phyloP scores from a whole-genome alignment of 257 asterid species.

The Henckelia pumila region DNA sequence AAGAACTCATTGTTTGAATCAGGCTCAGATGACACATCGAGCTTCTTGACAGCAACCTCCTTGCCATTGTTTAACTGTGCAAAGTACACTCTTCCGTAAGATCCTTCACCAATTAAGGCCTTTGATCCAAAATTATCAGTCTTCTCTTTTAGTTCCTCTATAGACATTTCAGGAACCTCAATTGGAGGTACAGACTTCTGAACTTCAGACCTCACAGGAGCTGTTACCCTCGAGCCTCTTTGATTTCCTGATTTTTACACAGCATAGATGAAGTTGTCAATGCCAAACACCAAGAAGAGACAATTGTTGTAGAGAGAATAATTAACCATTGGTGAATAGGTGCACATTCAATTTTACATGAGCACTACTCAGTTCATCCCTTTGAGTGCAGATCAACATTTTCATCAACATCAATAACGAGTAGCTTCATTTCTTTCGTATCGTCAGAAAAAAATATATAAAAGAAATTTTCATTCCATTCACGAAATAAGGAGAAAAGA shows the following conservation, averaged over 20 bases:
- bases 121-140: slow-evolving; percentile 84
- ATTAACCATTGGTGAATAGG: slow-evolving; percentile 2
- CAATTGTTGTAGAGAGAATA: background rate
- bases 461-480: background rate
- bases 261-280: slow-evolving; percentile 19
- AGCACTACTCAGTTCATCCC: slow-evolving; percentile 1
- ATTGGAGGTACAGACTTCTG: slow-evolving; percentile 70
- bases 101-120: slow-evolving; percentile 88
- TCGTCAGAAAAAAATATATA: slow-evolving; percentile 16
- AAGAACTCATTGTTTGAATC: slow-evolving; percentile 83
- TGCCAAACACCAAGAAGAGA: slow-evolving; percentile 17
- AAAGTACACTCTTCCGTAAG: slow-evolving; percentile 85
- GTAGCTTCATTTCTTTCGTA: background rate
- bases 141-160: slow-evolving; percentile 79
- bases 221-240: slow-evolving; percentile 56
- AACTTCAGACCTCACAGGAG: slow-evolving; percentile 66
- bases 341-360: slow-evolving; percentile 1
- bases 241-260: slow-evolving; percentile 45
- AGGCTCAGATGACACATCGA: slow-evolving; percentile 88
- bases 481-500: slow-evolving; percentile 8
- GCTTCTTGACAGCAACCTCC: slow-evolving; percentile 92
- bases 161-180: slow-evolving; percentile 73
- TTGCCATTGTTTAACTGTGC: slow-evolving; percentile 65
- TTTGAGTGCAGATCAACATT: slow-evolving; percentile 2
- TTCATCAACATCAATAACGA: slow-evolving; percentile 4